Evolutionary conservation across 2,329 filamentous ascomycete genomes (phyloP), one percentile per base, ranked within the genome.

Genomic region (Trichoderma aggressivum): DNA sequence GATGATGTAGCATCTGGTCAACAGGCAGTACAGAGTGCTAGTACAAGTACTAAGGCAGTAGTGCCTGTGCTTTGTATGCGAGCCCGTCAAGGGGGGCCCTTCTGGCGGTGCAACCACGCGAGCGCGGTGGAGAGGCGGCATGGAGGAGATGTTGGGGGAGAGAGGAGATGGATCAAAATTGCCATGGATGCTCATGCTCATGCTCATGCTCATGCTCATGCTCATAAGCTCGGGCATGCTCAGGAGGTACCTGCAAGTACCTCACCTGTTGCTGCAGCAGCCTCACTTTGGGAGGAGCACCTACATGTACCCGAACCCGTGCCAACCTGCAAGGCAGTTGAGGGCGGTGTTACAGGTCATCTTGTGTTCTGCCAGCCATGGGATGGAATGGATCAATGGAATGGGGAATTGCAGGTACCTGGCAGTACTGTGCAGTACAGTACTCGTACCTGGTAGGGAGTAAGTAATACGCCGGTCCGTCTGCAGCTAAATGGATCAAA

Each of bases 81-180:
- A 53, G 56, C 43, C 58, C 43, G 28, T 60, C 66, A 34, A 34
- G 16, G 16, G 34, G 43, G 16, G 56, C n/a, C 18, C 28, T 26
- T 55, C 59, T 34, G 58, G 43, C 50, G 56, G 67, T 63, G 67
- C 59, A 63, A 61, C 67, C 67, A 53, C 67, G 67, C 47, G 56
- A 32, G 56, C 64, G 32, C 32, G 32, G 50, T 43, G 24, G 63
- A 55, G 62, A 65, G 12, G 58, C 47, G n/a, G 11, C 47, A 53
- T 53, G 47, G 55, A 43, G 53, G 5, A 30, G 55, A 58, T 53
- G 47, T 53, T 53, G 47, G 47, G 47, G 47, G 24, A 5, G 24
- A 53, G 47, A n/a, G n/a, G n/a, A n/a, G n/a, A n/a, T n/a, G n/a
- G n/a, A 53, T 53, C 47, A 53, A 53, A 53, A 53, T 24, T 24